Percentiles rank a stretch among this genome's conserved stretches.
phyloP scores from a whole-genome alignment of 2,329 filamentous ascomycete genomes.

The Phaeophleospora eucalypticola region DNA sequence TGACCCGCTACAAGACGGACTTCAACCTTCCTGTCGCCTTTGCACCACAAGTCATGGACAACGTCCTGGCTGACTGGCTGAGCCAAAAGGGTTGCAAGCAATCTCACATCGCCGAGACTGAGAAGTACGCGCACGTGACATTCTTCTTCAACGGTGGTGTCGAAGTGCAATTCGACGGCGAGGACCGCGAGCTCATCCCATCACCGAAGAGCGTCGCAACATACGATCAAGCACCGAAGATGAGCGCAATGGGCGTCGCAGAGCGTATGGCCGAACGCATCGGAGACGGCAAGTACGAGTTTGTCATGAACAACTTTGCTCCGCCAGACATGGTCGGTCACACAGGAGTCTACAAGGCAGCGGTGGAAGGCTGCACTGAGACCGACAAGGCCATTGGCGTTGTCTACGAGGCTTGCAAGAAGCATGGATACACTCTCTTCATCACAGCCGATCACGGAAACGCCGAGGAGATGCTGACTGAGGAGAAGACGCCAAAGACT shows the following conservation, averaged over 20 bases:
- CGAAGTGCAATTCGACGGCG: conserved; percentile 90
- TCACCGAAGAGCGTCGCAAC: conserved; percentile 86
- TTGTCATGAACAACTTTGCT: conserved; percentile 99
- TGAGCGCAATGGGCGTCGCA: conserved; percentile 88
- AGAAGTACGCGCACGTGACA: conserved; percentile 99
- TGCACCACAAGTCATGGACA: conserved; percentile 90
- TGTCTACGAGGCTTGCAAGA: conserved; percentile 90
- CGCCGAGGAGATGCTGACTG: conserved; percentile 97
- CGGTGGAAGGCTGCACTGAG: conserved; percentile 74
- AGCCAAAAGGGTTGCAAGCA: conserved; percentile 85
- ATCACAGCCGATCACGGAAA: conserved; percentile 95
- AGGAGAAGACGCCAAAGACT: conserved; percentile 94
- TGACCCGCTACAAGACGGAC: conserved; percentile 97
- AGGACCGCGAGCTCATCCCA: conserved; percentile 88
- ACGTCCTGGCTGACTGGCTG: conserved; percentile 97
- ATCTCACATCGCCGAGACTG: conserved; percentile 95
- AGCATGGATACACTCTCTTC: conserved; percentile 88
- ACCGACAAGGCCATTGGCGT: conserved; percentile 92
- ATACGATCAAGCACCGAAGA: conserved; percentile 91
- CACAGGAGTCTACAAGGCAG: conserved; percentile 94
- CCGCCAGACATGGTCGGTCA: conserved; percentile 99
- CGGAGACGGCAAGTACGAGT: conserved; percentile 79
- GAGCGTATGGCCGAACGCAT: conserved; percentile 87
- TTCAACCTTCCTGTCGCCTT: conserved; percentile 92
- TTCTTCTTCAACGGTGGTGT: conserved; percentile 99